Evolutionary conservation across 1,139 yeast species (phyloP).

Genomic region (Pichia sp.): DNA sequence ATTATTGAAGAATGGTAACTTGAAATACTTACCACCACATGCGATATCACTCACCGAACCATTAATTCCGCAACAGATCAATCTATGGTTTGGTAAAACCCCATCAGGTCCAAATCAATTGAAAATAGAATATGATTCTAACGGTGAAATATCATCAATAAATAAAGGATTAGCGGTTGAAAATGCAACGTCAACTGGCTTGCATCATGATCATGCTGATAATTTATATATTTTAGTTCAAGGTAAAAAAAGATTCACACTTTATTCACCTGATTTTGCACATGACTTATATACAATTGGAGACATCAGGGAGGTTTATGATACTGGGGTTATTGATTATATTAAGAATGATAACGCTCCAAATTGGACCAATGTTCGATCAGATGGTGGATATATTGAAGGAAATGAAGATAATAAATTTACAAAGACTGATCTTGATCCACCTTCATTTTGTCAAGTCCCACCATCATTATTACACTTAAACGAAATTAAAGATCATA

Average conservation of each 20-base stretch:
- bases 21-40: slow-evolving; percentile 33
- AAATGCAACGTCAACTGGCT: slow-evolving; percentile 57
- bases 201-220: slow-evolving; percentile 81
- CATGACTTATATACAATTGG: slow-evolving; percentile 55
- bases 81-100: slow-evolving; percentile 58
- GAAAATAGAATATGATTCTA: neutral
- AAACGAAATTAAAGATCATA: slow-evolving; percentile 39
- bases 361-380: slow-evolving; percentile 50
- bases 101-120: slow-evolving; percentile 4
- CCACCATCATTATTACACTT: slow-evolving; percentile 59
- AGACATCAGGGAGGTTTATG: slow-evolving; percentile 40
- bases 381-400: slow-evolving; percentile 42
- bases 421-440: slow-evolving; percentile 35
- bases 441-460: slow-evolving; percentile 59
- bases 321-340: slow-evolving; percentile 65
- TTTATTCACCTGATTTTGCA: slow-evolving; percentile 59
- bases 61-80: slow-evolving; percentile 62
- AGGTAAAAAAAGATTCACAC: slow-evolving; percentile 61
- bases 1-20: slow-evolving; percentile 21
- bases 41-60: slow-evolving; percentile 36
- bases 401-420: slow-evolving; percentile 1
- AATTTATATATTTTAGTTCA: slow-evolving; percentile 54
- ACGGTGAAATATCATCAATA: slow-evolving; percentile 18
- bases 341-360: slow-evolving; percentile 46
- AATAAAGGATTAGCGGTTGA: slow-evolving; percentile 48